Percentiles rank a stretch among this genome's conserved stretches.
Evolutionary conservation across 495 filamentous ascomycete species (phyloP).

Genomic region (Penicillium nucicola): DNA sequence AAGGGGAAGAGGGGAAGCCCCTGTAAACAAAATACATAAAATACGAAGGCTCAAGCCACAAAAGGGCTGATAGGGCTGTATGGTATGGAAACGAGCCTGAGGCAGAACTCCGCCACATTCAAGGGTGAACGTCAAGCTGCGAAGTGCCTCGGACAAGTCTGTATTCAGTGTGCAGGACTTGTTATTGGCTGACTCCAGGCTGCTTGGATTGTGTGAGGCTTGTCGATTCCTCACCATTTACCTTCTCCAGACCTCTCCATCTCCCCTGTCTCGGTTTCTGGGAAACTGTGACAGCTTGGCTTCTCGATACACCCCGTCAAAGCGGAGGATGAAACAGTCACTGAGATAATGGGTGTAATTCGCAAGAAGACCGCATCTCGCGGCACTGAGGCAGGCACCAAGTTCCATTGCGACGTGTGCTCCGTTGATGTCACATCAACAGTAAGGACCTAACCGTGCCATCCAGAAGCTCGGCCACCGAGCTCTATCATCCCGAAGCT

Average conservation of each 20-base stretch:
- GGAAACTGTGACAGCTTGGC: slow-evolving; percentile 28
- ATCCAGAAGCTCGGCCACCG: background rate
- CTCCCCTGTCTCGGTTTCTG: slow-evolving; percentile 23
- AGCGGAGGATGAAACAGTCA: slow-evolving; percentile 41
- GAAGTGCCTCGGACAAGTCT: background rate
- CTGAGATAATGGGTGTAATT: slow-evolving; percentile 81
- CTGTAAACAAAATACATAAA: slow-evolving; percentile 7
- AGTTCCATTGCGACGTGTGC: slow-evolving; percentile 95
- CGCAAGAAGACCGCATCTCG: slow-evolving; percentile 89
- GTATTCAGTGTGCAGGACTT: background rate
- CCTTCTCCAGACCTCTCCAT: slow-evolving; percentile 21
- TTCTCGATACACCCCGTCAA: slow-evolving; percentile 34
- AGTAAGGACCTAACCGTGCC: slow-evolving; percentile 47
- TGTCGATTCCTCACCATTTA: slow-evolving; percentile 11
- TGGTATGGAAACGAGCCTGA: background rate
- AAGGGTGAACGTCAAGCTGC: slow-evolving; percentile 2
- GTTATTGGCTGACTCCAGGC: background rate
- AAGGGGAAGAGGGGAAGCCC: slow-evolving; percentile 13
- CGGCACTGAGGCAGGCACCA: slow-evolving; percentile 87
- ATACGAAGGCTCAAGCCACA: background rate
- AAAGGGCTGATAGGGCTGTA: background rate
- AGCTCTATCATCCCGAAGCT: background rate
- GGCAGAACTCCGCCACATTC: slow-evolving; percentile 6
- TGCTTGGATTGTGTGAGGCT: background rate
- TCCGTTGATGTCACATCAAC: slow-evolving; percentile 94